These are phyloP conservation scores for Leersia perrieri DNA, from an alignment of 176 grass and related monocot species.

Conservation along the genomic window DNA sequence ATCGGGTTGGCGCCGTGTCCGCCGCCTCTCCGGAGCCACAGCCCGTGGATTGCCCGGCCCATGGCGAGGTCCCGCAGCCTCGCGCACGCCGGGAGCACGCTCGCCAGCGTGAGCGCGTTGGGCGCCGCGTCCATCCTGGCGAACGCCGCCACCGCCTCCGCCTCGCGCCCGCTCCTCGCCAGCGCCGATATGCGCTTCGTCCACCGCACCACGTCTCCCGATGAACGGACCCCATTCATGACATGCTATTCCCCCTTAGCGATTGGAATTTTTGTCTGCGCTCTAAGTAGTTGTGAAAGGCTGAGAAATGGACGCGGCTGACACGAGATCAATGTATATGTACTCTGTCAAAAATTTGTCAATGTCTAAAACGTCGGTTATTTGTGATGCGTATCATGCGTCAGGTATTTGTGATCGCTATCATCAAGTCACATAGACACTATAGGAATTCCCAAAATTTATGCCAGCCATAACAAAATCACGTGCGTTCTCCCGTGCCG, in stretches of 20 bases:
- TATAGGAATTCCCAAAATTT: no score
- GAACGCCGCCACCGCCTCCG: slow-evolving; percentile 42
- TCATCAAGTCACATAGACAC: no score
- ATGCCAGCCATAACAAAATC: no score
- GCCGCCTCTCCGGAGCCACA: slow-evolving; percentile 35
- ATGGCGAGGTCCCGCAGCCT: slow-evolving; percentile 20
- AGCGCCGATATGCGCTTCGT: slow-evolving; percentile 52
- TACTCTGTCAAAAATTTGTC: no score
- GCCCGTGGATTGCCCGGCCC: slow-evolving; percentile 40
- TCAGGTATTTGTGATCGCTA: no score
- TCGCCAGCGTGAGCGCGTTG: slow-evolving; percentile 53
- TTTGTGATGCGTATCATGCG: no score
- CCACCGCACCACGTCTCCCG: slow-evolving; percentile 49
- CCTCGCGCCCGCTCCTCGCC: slow-evolving; percentile 41
- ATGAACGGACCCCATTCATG: not conserved
- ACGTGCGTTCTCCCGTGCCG: no score
- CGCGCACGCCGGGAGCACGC: slow-evolving; percentile 54
- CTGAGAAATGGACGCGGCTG: no score
- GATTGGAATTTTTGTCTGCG: not conserved
- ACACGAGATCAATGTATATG: no score
- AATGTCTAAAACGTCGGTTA: no score
- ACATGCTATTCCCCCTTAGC: not conserved
- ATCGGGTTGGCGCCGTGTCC: slow-evolving; percentile 38
- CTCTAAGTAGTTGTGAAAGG: not conserved
- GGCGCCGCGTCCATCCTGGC: slow-evolving; percentile 41